These are phyloP conservation scores for Saururus chinensis DNA, from an alignment of 164 flowering plant genomes.

Conservation along the genomic window DNA sequence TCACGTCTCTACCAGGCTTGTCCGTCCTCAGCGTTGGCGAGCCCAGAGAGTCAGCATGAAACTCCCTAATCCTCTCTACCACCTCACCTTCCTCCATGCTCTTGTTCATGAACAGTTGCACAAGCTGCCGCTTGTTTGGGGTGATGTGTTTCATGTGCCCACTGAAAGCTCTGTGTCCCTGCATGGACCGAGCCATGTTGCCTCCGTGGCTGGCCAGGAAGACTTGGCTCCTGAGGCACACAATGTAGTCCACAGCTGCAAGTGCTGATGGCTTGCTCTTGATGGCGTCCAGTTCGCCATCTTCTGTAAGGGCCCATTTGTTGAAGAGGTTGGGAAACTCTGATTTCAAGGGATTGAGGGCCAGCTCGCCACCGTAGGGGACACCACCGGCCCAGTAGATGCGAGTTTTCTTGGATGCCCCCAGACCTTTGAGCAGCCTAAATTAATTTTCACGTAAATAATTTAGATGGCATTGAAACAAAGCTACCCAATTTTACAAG, in stretches of 20 bases:
- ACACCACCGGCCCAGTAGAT: slow-evolving; percentile 18
- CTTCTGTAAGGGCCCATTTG: slow-evolving; percentile 15
- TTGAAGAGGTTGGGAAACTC: slow-evolving; percentile 11
- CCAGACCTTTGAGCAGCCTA: slow-evolving; percentile 16
- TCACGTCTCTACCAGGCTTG: slow-evolving; percentile 1
- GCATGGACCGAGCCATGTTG: slow-evolving; percentile 16
- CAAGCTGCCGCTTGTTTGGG: slow-evolving; percentile 15
- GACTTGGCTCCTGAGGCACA: slow-evolving; percentile 17
- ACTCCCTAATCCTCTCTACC: slow-evolving; percentile 4
- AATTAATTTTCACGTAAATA: neutral
- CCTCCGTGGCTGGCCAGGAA: slow-evolving; percentile 25
- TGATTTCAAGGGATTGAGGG: slow-evolving; percentile 8
- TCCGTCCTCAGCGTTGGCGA: slow-evolving; percentile 7
- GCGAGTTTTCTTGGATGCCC: slow-evolving; percentile 13
- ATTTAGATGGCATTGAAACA: no score
- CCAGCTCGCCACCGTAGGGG: slow-evolving; percentile 12
- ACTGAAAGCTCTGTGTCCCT: slow-evolving; percentile 18
- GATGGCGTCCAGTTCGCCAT: slow-evolving; percentile 9
- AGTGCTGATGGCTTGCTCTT: slow-evolving; percentile 13
- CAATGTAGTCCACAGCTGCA: slow-evolving; percentile 17
- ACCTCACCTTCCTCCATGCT: slow-evolving; percentile 7
- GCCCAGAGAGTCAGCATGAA: slow-evolving; percentile 11
- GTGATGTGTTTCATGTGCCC: slow-evolving; percentile 17
- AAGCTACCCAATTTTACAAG: no score
- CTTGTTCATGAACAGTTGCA: slow-evolving; percentile 11